These are phyloP conservation scores for Penicillium ucsense DNA, from an alignment of 495 filamentous ascomycete genomes.

Conservation along the genomic window DNA sequence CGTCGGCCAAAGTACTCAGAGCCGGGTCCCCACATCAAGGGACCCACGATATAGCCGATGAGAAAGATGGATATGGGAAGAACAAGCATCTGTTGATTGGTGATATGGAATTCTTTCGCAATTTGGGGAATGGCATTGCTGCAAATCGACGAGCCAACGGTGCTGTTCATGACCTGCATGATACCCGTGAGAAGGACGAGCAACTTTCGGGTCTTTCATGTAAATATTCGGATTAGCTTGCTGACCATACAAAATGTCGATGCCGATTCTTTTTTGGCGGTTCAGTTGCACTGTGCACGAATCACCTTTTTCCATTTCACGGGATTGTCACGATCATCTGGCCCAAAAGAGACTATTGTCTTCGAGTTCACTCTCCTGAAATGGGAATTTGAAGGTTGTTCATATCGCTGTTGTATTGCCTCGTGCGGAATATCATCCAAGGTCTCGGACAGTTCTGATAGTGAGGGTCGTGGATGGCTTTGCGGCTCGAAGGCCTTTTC, in stretches of 20 bases:
- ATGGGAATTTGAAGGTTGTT: constrained; percentile 18
- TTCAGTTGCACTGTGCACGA: neutral
- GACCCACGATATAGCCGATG: constrained; percentile 57
- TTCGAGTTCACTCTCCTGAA: constrained; percentile 25
- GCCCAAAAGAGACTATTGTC: constrained; percentile 29
- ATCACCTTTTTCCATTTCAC: constrained; percentile 45
- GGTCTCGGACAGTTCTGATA: constrained; percentile 6
- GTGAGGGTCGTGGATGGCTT: neutral
- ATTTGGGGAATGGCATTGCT: constrained; percentile 53
- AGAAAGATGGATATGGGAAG: constrained; percentile 68
- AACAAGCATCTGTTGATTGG: constrained; percentile 46
- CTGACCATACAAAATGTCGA: too few species aligned
- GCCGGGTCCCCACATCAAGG: constrained; percentile 55
- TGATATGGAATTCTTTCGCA: constrained; percentile 46
- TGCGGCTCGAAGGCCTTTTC: constrained; percentile 10
- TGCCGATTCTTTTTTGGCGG: too few species aligned
- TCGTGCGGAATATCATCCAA: constrained; percentile 13
- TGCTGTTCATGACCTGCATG: constrained; percentile 61
- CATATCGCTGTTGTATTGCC: constrained; percentile 22
- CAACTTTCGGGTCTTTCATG: constrained; percentile 40
- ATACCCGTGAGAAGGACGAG: constrained; percentile 47
- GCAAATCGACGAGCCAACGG: constrained; percentile 60
- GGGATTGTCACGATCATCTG: constrained; percentile 57
- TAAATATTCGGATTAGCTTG: constrained; percentile 1
- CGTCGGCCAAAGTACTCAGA: constrained; percentile 62